A percentile compares a stretch with the other conserved stretches of the same genome.
phyloP scores from a whole-genome alignment of 371 early-diverging fungal genomes.

The Mortierella sp. region DNA sequence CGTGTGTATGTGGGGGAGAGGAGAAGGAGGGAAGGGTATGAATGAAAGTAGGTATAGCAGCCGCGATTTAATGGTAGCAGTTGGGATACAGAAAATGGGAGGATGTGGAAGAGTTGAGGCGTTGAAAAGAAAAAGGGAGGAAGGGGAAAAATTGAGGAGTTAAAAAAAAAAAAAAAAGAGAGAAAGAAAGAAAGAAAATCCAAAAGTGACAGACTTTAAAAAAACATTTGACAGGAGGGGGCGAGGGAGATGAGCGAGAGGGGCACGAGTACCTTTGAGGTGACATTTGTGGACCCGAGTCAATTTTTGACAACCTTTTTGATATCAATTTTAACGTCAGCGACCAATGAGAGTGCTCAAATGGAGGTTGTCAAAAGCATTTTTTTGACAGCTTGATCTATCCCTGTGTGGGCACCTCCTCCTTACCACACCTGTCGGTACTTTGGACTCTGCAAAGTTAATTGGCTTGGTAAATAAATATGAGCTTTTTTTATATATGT shows the following conservation, averaged over 20 bases:
- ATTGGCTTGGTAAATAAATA: too few species aligned
- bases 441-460: too few species aligned
- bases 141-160: neutral
- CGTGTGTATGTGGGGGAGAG: neutral
- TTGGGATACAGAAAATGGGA: neutral
- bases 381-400: too few species aligned
- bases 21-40: neutral
- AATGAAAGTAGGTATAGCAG: too few species aligned
- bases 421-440: too few species aligned
- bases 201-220: neutral
- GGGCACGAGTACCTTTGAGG: neutral
- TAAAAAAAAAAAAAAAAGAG: neutral
- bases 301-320: too few species aligned
- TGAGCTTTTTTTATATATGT: too few species aligned
- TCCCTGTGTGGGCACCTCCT: too few species aligned
- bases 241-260: neutral
- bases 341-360: too few species aligned
- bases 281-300: neutral
- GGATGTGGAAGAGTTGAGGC: neutral
- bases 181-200: neutral
- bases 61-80: too few species aligned
- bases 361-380: too few species aligned
- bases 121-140: conserved; percentile 1
- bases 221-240: neutral
- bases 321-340: too few species aligned